Conservation (phyloP, 768 basidiomycete species). For the Mycena maculata region DNA sequence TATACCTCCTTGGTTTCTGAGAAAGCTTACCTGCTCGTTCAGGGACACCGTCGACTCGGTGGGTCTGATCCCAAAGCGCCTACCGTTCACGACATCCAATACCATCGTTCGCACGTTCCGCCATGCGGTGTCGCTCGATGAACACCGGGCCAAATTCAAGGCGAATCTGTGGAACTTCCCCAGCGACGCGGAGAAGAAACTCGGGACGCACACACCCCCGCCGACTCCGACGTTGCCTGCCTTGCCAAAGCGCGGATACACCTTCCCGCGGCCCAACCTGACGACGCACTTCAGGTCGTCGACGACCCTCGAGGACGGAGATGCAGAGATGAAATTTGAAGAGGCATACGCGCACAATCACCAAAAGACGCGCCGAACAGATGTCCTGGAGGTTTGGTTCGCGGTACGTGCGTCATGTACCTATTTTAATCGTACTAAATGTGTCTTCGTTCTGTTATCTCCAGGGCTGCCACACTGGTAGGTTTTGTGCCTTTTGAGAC, state of each 20-base stretch:
- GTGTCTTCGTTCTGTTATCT: slow-evolving; percentile 37
- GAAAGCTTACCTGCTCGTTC: neutral
- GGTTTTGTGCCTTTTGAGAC: slow-evolving; percentile 11
- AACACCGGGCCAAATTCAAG: slow-evolving; percentile 70
- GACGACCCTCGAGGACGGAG: slow-evolving; percentile 6
- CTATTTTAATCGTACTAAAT: neutral
- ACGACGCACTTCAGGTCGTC: neutral
- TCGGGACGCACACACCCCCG: slow-evolving; percentile 20
- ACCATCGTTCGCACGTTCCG: slow-evolving; percentile 68
- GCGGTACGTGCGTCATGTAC: slow-evolving; percentile 48
- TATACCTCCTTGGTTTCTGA: neutral
- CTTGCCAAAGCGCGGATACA: neutral
- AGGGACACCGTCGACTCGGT: slow-evolving; percentile 81
- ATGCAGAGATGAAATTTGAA: slow-evolving; percentile 22
- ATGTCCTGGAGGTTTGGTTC: slow-evolving; percentile 79
- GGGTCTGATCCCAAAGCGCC: slow-evolving; percentile 61
- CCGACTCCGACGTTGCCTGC: slow-evolving; percentile 5
- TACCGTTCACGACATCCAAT: slow-evolving; percentile 70
- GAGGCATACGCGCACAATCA: slow-evolving; percentile 33
- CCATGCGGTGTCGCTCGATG: slow-evolving; percentile 75
- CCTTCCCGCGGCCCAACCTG: neutral
- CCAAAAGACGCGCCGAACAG: slow-evolving; percentile 32
- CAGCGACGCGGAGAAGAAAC: slow-evolving; percentile 8
- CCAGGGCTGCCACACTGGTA: slow-evolving; percentile 62
- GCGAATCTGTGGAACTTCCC: slow-evolving; percentile 57